Percentiles rank a stretch among this genome's conserved stretches.
phyloP scores from a whole-genome alignment of 1,284 basidiomycete species.

The Heterobasidion annosum region DNA sequence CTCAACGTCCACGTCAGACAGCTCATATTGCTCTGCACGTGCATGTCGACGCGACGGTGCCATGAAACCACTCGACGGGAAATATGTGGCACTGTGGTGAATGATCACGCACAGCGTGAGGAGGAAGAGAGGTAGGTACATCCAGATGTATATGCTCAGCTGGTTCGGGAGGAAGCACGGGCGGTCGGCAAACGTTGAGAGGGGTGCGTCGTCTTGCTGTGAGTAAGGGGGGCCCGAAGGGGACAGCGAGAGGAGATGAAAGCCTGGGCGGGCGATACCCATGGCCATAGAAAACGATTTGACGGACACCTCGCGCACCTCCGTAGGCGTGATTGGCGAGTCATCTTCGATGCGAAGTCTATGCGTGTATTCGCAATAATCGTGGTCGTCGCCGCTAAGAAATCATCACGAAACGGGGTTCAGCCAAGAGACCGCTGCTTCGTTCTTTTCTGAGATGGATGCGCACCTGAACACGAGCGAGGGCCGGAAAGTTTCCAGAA shows the following conservation, averaged over 20 bases:
- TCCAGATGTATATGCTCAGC: slow-evolving; percentile 37
- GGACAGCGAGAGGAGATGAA: slow-evolving; percentile 53
- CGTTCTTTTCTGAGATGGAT: neutral
- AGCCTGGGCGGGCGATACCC: slow-evolving; percentile 48
- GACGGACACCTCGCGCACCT: slow-evolving; percentile 46
- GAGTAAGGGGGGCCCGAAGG: slow-evolving; percentile 16
- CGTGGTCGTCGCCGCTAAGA: slow-evolving; percentile 55
- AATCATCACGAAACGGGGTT: neutral
- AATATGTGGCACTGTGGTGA: slow-evolving; percentile 10
- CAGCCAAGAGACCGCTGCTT: neutral
- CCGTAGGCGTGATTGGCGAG: slow-evolving; percentile 12
- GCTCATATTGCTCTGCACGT: neutral
- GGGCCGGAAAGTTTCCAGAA: slow-evolving; percentile 43
- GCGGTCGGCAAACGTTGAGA: slow-evolving; percentile 27
- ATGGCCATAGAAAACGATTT: slow-evolving; percentile 55
- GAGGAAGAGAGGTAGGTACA: slow-evolving; percentile 39
- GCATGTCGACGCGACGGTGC: neutral
- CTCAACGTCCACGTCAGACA: neutral
- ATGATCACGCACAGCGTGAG: slow-evolving; percentile 23
- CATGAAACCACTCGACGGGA: slow-evolving; percentile 12
- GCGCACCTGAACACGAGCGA: slow-evolving; percentile 40
- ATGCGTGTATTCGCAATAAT: slow-evolving; percentile 54
- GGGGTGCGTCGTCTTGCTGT: slow-evolving; percentile 1
- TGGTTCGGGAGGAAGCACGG: slow-evolving; percentile 55
- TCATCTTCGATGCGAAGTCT: slow-evolving; percentile 15